Evolutionary conservation across 1,139 yeast genomes (phyloP), one percentile per base, ranked within the genome.

Genomic region (Scheffersomyces insectosa): DNA sequence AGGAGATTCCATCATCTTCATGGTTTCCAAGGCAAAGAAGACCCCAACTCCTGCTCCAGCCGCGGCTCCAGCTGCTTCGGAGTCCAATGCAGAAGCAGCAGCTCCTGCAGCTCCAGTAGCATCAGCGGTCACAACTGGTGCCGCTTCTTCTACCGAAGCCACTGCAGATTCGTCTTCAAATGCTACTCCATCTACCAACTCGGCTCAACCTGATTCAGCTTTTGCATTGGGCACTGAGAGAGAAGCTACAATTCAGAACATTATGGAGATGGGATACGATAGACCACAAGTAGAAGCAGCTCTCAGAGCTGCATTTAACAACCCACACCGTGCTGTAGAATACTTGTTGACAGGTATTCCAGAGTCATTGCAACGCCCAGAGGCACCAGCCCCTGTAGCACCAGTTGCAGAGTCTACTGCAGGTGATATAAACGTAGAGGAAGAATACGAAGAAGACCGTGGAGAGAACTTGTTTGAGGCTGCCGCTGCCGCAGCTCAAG

Each of bases 321-420:
- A 93, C 67, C 99, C 99, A 23, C 98, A 93, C 61, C 83, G 99
- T 59, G 99, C 99, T 0, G 98, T 91, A 5, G 99, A 95, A 63
- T 91, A 93, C 63, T 75, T 93, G 45, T 71, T 93, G 55, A 88
- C 91, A 36, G 98, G 98, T 4, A 82, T 93, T 42, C 98, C 98
- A 32, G 93, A 86, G 54, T 66, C 77, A 40, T 68, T 76, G 50
- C 76, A 70, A 57, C 60, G 62, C 12, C 65, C 63, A 33, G 56
- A 57, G 41, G 47, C 56, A 13, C 46, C 66, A 13, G 54, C 63
- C n/a, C 53, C 57, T 13, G 56, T 59, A 37, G 61, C 62, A 6
- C 58, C 63, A 8, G 52, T 52, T 28, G 57, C 57, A 2, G 62
- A 52, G 29, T 16, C 46, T 10, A 49, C 59, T 25, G 57, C 55